These are phyloP conservation scores for Cytospora chrysosperma DNA, from an alignment of 2,329 filamentous ascomycete genomes.

Conservation along the genomic window DNA sequence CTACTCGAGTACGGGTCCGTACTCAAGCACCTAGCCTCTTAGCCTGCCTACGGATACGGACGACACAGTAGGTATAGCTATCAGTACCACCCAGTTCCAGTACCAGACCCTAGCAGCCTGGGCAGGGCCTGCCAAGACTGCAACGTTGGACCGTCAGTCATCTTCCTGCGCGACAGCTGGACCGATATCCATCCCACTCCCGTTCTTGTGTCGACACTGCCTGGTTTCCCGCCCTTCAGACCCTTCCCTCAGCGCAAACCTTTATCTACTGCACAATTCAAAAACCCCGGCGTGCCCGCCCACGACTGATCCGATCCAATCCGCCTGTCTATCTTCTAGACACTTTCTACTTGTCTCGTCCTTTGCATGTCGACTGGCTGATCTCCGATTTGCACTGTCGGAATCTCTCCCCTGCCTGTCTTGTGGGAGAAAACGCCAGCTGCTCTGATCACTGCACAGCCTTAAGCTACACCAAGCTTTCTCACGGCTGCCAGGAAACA, in stretches of 20 bases:
- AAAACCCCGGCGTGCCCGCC: not conserved
- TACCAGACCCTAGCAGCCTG: not conserved
- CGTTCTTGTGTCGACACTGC: slow-evolving; percentile 13
- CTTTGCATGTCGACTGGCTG: not conserved
- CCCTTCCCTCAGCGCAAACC: not conserved
- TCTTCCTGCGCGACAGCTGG: slow-evolving; percentile 6
- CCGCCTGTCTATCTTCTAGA: not conserved
- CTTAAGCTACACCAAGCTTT: not conserved
- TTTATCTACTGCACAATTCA: not conserved
- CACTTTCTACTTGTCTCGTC: not conserved
- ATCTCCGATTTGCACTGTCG: not conserved
- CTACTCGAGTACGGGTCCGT: too few relatives aligned
- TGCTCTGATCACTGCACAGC: slow-evolving; percentile 9
- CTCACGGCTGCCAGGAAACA: not conserved
- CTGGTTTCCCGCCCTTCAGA: not conserved
- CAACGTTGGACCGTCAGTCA: slow-evolving; percentile 21
- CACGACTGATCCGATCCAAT: not conserved
- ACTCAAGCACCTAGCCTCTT: too few relatives aligned
- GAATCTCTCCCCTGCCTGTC: not conserved
- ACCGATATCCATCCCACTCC: slow-evolving; percentile 6
- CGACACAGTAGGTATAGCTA: not conserved
- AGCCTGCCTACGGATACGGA: too few relatives aligned
- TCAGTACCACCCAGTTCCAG: not conserved
- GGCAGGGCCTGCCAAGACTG: slow-evolving; percentile 22
- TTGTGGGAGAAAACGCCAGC: not conserved